Evolutionary conservation across 805 yeast species (phyloP).

Genomic region (Saccharomycopsis javanensis): DNA sequence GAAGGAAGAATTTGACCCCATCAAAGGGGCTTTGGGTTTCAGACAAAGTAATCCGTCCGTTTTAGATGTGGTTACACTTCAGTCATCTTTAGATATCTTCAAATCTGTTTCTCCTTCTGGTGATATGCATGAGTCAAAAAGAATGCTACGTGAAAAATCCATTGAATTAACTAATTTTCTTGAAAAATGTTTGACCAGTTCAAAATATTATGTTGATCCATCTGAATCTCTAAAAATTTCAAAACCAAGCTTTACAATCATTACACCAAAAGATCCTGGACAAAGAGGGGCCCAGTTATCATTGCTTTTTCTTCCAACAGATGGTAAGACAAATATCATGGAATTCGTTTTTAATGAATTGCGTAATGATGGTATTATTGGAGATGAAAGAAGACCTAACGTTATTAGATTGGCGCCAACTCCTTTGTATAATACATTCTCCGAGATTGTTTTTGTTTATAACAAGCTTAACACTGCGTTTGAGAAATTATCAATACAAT

Average conservation of each 20-base stretch:
- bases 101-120: conserved; percentile 15
- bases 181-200: conserved; percentile 35
- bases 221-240: conserved; percentile 21
- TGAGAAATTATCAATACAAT: conserved; percentile 7
- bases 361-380: conserved; percentile 51
- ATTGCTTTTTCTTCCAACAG: conserved; percentile 45
- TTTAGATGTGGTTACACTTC: conserved; percentile 66
- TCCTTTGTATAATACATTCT: conserved; percentile 72
- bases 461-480: conserved; percentile 35
- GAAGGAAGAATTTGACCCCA: conserved; percentile 71
- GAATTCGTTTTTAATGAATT: conserved; percentile 43
- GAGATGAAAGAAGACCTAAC: conserved; percentile 84
- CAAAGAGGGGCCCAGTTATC: conserved; percentile 81
- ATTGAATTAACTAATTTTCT: conserved; percentile 48
- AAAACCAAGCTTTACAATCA: conserved; percentile 43
- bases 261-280: conserved; percentile 54
- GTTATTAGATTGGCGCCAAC: conserved; percentile 87
- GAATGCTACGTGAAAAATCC: conserved; percentile 38
- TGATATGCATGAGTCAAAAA: not conserved
- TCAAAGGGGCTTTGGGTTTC: conserved; percentile 77
- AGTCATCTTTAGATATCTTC: conserved; percentile 55
- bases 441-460: conserved; percentile 46
- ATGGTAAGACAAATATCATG: conserved; percentile 45
- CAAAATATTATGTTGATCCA: conserved; percentile 36
- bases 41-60: conserved; percentile 89